Conservation (phyloP, 148 eudicot species). For the Chenopodium formosanum region DNA sequence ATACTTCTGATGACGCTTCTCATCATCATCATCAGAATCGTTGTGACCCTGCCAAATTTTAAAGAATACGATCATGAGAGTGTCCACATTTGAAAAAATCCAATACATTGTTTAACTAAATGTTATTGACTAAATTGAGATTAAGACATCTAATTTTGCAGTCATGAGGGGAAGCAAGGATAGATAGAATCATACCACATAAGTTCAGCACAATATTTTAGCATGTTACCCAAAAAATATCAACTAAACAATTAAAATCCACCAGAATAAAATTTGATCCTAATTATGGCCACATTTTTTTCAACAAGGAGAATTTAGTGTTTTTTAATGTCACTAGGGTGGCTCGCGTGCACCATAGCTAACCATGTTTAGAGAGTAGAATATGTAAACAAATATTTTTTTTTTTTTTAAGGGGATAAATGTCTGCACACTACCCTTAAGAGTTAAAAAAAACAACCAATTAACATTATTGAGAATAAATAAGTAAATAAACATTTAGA, state of each 20-base stretch:
- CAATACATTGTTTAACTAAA: background rate
- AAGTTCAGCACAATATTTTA: background rate
- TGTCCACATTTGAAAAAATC: background rate
- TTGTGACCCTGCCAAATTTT: constrained; percentile 16
- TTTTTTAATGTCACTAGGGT: background rate
- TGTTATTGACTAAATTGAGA: background rate
- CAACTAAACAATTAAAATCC: background rate
- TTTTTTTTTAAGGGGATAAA: too few species aligned
- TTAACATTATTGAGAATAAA: too few species aligned
- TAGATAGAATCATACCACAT: background rate
- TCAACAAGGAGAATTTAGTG: background rate
- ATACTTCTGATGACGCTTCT: constrained; percentile 22
- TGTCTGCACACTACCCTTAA: too few species aligned
- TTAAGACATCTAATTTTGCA: background rate
- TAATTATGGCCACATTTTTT: background rate
- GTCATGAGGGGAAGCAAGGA: background rate
- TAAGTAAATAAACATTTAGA: too few species aligned
- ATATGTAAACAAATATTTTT: too few species aligned
- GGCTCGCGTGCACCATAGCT: too few species aligned
- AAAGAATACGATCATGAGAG: background rate
- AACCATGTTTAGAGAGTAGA: too few species aligned
- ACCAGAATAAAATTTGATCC: background rate
- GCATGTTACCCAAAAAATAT: background rate
- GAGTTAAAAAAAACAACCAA: too few species aligned
- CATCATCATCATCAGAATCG: constrained; percentile 34